A percentile compares a stretch with the other conserved stretches of the same genome.
Evolutionary conservation across 2,329 filamentous ascomycete genomes (phyloP).

Genomic region (Cordyceps cicadae): DNA sequence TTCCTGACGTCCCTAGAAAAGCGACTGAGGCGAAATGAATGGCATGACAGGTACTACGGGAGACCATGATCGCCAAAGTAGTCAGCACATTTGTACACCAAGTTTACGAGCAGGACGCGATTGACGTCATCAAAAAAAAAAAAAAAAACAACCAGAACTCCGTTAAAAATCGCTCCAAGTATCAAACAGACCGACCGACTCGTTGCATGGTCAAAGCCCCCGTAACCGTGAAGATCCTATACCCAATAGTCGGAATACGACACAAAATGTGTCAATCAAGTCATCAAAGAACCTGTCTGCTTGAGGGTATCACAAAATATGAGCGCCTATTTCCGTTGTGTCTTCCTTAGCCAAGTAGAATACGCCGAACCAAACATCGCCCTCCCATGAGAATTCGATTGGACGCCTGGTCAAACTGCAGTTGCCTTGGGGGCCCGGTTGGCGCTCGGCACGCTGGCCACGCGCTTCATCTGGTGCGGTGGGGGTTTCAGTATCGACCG

Average conservation of each 20-base stretch:
- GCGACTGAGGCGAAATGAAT: slow-evolving; percentile 30
- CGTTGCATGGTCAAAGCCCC: neutral
- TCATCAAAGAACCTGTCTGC: slow-evolving; percentile 18
- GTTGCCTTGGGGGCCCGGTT: slow-evolving; percentile 28
- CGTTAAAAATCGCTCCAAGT: slow-evolving; percentile 1
- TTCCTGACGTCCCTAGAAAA: slow-evolving; percentile 63
- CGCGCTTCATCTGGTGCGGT: slow-evolving; percentile 26
- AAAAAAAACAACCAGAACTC: slow-evolving; percentile 9
- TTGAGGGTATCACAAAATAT: slow-evolving; percentile 31
- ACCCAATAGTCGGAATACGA: slow-evolving; percentile 11
- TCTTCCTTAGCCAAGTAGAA: slow-evolving; percentile 4
- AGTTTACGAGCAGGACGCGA: neutral
- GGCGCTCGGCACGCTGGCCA: slow-evolving; percentile 23
- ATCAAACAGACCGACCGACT: neutral
- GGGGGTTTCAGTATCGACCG: slow-evolving; percentile 27
- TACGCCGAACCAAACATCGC: neutral
- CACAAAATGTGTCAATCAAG: slow-evolving; percentile 13
- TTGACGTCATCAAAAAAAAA: neutral
- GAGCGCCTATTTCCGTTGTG: slow-evolving; percentile 6
- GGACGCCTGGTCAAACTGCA: slow-evolving; percentile 21
- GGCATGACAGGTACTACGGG: neutral
- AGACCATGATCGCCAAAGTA: neutral
- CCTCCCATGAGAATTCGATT: slow-evolving; percentile 7
- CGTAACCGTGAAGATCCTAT: neutral
- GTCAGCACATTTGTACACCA: neutral